Percentiles rank a stretch among this genome's conserved stretches.
Conservation (phyloP, 257 asterid genomes). For the Rubia yunnanensis region DNA sequence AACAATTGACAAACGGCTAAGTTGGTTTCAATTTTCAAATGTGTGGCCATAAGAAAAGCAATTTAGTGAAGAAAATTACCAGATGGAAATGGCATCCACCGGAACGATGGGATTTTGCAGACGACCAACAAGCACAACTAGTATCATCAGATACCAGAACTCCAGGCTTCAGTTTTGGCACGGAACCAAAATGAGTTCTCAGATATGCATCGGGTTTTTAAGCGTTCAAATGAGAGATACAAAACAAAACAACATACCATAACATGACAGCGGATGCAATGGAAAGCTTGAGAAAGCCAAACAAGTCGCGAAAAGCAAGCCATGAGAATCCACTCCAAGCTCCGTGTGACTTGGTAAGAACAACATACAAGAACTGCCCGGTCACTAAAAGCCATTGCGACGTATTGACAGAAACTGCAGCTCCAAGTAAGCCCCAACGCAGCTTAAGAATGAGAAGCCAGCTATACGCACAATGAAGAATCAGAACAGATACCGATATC, state of each 20-base stretch:
- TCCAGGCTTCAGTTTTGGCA: conserved; percentile 65
- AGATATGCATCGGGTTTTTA: neutral
- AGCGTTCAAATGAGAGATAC: neutral
- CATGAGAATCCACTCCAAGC: conserved; percentile 82
- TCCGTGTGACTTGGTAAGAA: conserved; percentile 50
- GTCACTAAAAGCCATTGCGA: conserved; percentile 73
- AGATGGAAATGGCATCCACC: conserved; percentile 80
- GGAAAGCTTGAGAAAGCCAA: conserved; percentile 55
- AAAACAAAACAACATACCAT: conserved; percentile 47
- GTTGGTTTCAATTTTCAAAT: neutral
- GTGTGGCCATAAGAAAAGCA: neutral
- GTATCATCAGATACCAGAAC: conserved; percentile 75
- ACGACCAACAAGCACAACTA: conserved; percentile 63
- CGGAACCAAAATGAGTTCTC: neutral
- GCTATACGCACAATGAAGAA: conserved; percentile 47
- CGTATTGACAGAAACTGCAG: conserved; percentile 51
- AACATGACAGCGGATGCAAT: conserved; percentile 77
- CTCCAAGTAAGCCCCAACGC: conserved; percentile 56
- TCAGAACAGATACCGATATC: conserved; percentile 43
- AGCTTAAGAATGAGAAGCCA: conserved; percentile 62
- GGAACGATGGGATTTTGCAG: conserved; percentile 64
- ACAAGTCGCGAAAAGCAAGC: conserved; percentile 65
- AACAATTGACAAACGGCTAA: neutral
- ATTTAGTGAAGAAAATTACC: conserved; percentile 29
- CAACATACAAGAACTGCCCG: conserved; percentile 44